A percentile compares a stretch with the other conserved stretches of the same genome.
These are phyloP conservation scores for Chrysoporthe deuterocubensis DNA, from an alignment of 2,329 filamentous ascomycete genomes.

Conservation along the genomic window DNA sequence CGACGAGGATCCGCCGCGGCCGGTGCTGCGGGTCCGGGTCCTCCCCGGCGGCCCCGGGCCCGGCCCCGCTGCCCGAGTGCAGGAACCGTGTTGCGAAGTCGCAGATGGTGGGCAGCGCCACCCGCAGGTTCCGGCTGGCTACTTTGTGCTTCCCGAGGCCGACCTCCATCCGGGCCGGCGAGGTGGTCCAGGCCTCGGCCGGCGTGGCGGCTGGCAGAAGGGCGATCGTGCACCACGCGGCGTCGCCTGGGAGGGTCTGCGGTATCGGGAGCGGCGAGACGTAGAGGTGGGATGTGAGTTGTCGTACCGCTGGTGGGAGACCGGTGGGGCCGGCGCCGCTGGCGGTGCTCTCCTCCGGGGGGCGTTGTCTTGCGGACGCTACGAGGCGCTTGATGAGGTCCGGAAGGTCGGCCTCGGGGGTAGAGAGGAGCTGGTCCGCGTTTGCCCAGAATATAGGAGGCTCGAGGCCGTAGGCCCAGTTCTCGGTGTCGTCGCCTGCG, in stretches of 20 bases:
- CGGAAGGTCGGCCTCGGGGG: conserved; percentile 67
- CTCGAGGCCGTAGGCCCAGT: conserved; percentile 84
- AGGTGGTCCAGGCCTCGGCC: conserved; percentile 47
- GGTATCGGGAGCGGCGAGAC: conserved; percentile 31
- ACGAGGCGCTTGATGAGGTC: conserved; percentile 54
- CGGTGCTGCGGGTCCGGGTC: background rate
- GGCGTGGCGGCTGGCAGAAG: conserved; percentile 49
- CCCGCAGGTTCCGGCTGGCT: conserved; percentile 81
- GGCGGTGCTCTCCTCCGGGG: background rate
- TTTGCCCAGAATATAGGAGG: conserved; percentile 81
- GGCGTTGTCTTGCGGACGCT: conserved; percentile 31
- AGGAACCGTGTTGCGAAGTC: conserved; percentile 55
- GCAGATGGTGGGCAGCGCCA: conserved; percentile 67
- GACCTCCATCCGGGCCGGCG: conserved; percentile 53
- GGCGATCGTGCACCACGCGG: conserved; percentile 45
- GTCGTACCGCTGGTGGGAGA: conserved; percentile 14
- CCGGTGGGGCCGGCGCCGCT: conserved; percentile 11
- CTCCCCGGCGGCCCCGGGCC: background rate
- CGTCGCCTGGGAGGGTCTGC: background rate
- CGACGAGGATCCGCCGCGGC: conserved; percentile 55
- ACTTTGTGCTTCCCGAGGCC: conserved; percentile 73
- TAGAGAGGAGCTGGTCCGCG: conserved; percentile 59
- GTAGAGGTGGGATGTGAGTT: conserved; percentile 32
- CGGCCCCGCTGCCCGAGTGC: conserved; percentile 3
- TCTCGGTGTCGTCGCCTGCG: conserved; percentile 92